Evolutionary conservation across 192 early-diverging fungal genomes (phyloP).

Genomic region (Chytriomyces confervae): DNA sequence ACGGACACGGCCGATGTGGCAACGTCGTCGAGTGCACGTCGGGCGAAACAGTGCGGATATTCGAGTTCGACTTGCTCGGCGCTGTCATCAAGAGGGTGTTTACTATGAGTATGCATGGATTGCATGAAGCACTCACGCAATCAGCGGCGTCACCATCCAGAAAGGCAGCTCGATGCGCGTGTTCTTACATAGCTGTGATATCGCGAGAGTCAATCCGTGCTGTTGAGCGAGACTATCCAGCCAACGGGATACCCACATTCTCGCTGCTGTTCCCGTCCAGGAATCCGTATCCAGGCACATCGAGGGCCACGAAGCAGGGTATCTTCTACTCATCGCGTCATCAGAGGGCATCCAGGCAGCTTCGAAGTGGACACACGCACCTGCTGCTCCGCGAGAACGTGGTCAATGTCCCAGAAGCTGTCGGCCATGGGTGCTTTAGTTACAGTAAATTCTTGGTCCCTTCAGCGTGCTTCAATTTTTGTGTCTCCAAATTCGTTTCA

Average conservation of each 20-base stretch:
- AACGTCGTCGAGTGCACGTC: conserved; percentile 49
- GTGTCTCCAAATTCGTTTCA: no score
- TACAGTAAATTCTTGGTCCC: not conserved
- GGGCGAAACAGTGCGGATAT: conserved; percentile 45
- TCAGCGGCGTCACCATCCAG: conserved; percentile 49
- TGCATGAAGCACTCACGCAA: conserved; percentile 32
- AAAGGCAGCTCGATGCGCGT: conserved; percentile 50
- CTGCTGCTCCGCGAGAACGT: conserved; percentile 53
- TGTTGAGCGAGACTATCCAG: not conserved
- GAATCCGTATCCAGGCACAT: conserved; percentile 53
- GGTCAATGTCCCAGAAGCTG: conserved; percentile 55
- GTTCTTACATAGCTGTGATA: conserved; percentile 43
- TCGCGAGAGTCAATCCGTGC: not conserved
- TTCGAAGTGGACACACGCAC: conserved; percentile 5
- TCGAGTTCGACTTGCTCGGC: conserved; percentile 50
- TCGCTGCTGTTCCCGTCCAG: conserved; percentile 47
- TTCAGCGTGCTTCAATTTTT: no score
- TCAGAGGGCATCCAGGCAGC: not conserved
- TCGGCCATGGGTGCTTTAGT: conserved; percentile 16
- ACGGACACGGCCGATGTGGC: conserved; percentile 45
- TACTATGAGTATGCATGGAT: not conserved
- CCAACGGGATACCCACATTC: conserved; percentile 16
- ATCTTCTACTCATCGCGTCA: conserved; percentile 39
- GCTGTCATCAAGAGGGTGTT: not conserved
- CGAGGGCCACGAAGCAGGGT: conserved; percentile 45